Base-by-base conservation (phyloP, 202 grass and related monocot genomes). In the Digitaria exilis region DNA sequence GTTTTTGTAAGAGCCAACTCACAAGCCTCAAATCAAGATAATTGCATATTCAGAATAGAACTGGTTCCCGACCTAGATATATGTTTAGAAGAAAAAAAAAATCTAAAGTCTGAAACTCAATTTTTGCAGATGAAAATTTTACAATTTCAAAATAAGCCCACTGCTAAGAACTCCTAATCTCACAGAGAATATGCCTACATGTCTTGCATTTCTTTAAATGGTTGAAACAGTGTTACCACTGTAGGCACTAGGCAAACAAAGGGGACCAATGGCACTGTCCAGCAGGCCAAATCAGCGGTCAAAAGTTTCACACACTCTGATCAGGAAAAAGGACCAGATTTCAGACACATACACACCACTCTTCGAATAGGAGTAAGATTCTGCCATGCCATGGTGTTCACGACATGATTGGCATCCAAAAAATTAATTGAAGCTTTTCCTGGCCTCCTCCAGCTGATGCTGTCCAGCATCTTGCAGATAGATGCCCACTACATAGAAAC, bases 281-380 rank as follows among this genome's bases (percentile, higher is more conserved):
- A 56, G 25, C 54, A 66, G 54, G 64, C 80, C 88, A 90, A 80
- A 87, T 87, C 84, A 80, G 35, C 70, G 62, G 80, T 90, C 75
- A 87, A 84, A 87, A 84, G 69, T 65, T 55, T 54, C 71, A 42
- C 51, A 70, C 69, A 73, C 65, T 66, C 35, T 50, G 65, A 82
- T 65, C 37, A 49, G 35, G 19, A 78, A 62, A 85, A 41, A 10
- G n/a, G 25, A n/a, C 6, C 32, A 32, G 73, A 86, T 55, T 65
- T 81, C 43, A 65, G 56, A 58, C 37, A 21, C 34, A 58, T 4
- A 81, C 16, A 63, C 70, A 15, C 51, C 71, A 60, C 61, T 42
- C 85, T 80, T 75, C 45, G 48, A 85, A 83, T 87, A 87, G 85
- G 84, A 87, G 85, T 83, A 76, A 90, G 80, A 84, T 87, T 90